phyloP scores from a whole-genome alignment of 1,284 basidiomycete genomes.

The Cryptococcus amylolentus region DNA sequence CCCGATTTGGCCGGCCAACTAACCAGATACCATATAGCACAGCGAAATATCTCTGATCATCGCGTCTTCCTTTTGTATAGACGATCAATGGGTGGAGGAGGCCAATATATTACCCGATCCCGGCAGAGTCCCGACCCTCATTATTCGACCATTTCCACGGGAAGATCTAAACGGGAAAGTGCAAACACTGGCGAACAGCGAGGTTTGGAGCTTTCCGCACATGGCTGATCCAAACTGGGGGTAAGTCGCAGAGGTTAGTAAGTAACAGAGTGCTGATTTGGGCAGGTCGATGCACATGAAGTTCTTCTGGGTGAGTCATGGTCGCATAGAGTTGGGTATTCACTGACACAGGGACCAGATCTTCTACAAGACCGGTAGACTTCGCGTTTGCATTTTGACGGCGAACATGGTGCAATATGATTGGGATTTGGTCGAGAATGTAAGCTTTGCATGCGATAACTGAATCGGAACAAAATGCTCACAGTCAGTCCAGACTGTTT shows the following conservation, averaged over 20 bases:
- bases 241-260: slow-evolving; percentile 12
- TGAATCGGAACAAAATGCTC: neutral
- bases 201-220: slow-evolving; percentile 34
- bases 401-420: slow-evolving; percentile 48
- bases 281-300: slow-evolving; percentile 41
- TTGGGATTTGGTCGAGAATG: slow-evolving; percentile 48
- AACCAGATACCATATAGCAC: slow-evolving; percentile 17
- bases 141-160: slow-evolving; percentile 30
- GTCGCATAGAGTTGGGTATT: neutral
- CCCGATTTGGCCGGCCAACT: neutral
- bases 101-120: slow-evolving; percentile 29
- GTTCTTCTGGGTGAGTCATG: slow-evolving; percentile 38
- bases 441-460: slow-evolving; percentile 9
- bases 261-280: neutral
- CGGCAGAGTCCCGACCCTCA: slow-evolving; percentile 28
- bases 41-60: slow-evolving; percentile 38
- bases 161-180: slow-evolving; percentile 33
- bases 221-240: slow-evolving; percentile 32
- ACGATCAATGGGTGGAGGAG: slow-evolving; percentile 33
- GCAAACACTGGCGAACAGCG: slow-evolving; percentile 25
- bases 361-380: slow-evolving; percentile 47
- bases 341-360: slow-evolving; percentile 25
- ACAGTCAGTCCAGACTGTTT: slow-evolving; percentile 36
- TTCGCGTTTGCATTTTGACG: slow-evolving; percentile 44
- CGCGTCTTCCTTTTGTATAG: slow-evolving; percentile 35